Evolutionary conservation across 106 monocot genomes (phyloP).

Genomic region (Phalaenopsis equestris): DNA sequence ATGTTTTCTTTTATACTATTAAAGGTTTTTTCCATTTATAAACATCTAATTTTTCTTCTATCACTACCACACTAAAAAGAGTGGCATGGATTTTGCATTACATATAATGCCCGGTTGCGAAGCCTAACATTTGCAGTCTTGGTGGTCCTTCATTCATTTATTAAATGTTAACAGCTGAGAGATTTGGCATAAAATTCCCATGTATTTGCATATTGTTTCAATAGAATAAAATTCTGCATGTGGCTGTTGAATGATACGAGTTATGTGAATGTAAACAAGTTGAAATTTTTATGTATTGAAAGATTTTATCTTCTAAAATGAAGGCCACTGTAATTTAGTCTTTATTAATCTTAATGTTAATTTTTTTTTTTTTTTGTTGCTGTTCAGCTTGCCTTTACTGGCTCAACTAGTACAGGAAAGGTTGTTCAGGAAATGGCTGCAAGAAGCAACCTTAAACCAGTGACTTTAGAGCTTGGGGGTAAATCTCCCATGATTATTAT

Average conservation of each 20-base stretch:
- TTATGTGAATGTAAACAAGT: neutral
- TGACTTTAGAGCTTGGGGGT: constrained; percentile 80
- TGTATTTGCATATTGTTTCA: neutral
- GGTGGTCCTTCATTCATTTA: neutral
- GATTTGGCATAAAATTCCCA: neutral
- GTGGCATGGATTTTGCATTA: neutral
- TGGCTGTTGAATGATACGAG: neutral
- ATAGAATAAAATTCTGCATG: neutral
- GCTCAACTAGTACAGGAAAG: constrained; percentile 83
- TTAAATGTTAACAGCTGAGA: neutral
- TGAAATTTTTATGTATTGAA: neutral
- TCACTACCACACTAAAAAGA: neutral
- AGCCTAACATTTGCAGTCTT: neutral
- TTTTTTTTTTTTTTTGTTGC: neutral
- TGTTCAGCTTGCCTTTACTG: constrained; percentile 83
- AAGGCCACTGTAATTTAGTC: neutral
- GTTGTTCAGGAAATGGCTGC: constrained; percentile 86
- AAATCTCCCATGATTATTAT: constrained; percentile 72
- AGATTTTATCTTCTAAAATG: neutral
- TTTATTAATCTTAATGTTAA: neutral
- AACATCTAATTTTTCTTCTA: neutral
- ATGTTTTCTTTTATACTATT: neutral
- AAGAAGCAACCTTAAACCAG: constrained; percentile 86
- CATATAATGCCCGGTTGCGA: neutral
- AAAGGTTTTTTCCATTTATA: neutral